Evolutionary conservation across 495 filamentous ascomycete species (phyloP), one percentile per base, ranked within the genome.

Genomic region (Penicillium psychrofluorescens): DNA sequence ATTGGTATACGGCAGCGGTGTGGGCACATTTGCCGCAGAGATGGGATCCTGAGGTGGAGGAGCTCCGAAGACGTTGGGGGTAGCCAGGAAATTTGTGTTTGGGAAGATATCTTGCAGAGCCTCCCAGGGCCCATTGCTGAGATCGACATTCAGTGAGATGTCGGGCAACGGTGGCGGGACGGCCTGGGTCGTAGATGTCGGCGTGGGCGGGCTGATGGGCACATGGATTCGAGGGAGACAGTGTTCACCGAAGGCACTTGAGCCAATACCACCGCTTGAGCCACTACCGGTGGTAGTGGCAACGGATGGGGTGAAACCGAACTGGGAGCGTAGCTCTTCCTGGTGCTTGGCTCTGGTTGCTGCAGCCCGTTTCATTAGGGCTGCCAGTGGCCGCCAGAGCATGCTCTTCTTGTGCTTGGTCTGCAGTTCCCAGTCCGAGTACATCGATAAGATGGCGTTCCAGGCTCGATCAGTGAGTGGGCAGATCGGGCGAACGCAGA

Each of bases 381-480:
- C 85, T 13, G 70, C 72, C 34, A 95, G 64, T 0, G 86, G 86
- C 11, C 80, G 69, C 86, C 87, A 95, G 1, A 94, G 69, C 58
- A 77, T 80, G 9, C 76, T 78, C 33, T 75, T 77, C 49, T 73
- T 77, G 13, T 81, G 67, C 22, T 73, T 76, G 27, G 71, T 61
- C 0, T 67, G 62, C 15, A 67, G 66, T 8, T 74, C 72, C 60
- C 76, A 77, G 15, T 68, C 64, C 33, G 70, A 62, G 53, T 83
- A 86, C 1, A 81, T 64, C 0, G 63, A 58, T 40, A 81, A 79
- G 8, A 96, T 68, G 0, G 86, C 85, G 10, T 64, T 62, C 91
- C 91, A 97, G 2, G 85, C 89, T 4, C 90, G 77, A 42, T 95
- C 85, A 1, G 86, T 85, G 10, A 84, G 44, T 51, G 81, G 80